Evolutionary conservation across 169 alveolate genomes (phyloP), one percentile per base, ranked within the genome.

Genomic region (Babesia gibsoni): DNA sequence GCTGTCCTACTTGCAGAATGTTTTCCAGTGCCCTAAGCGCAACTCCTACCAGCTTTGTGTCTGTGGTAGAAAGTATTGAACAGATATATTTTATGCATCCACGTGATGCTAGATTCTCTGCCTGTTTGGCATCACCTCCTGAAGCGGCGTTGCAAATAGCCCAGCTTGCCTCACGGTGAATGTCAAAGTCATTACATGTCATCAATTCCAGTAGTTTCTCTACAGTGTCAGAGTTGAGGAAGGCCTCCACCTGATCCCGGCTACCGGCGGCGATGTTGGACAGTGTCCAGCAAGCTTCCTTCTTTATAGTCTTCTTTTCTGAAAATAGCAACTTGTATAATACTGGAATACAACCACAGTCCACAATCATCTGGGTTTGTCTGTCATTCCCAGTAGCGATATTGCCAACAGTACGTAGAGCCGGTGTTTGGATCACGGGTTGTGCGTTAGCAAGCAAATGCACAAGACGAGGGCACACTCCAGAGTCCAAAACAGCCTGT

Each of bases 151-250:
- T 97, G 78, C 98, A 92, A 54, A 97, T 90, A 6, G 99, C 98
- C 99, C 99, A 96, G 30, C 97, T 97, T 22, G 99, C 99, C 90
- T 97, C 99, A 85, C 94, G 93, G 89, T 93, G 90, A 35, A 96
- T 93, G 53, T 95, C 98, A 65, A 88, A 89, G 66, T 95, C 98
- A 59, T 94, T 97, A 30, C 91, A 92, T 46, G 89, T 46, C 86
- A 92, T 82, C 41, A 92, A 66, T 65, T 93, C 89, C 52, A 94
- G 75, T 45, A 95, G 89, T 36, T 91, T 92, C 10, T 91, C 94
- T 9, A 94, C 82, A 33, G 91, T 73, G 32, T 92, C 95, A 52
- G 84, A 79, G 37, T 91, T 92, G 22, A 95, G 54, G 54, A 94
- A 88, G 65, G 91, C 92, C 80, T 95, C 96, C 36, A 95, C 89